Evolutionary conservation across 2,329 filamentous ascomycete genomes (phyloP).

Genomic region (Neopestalotiopsis rosae): DNA sequence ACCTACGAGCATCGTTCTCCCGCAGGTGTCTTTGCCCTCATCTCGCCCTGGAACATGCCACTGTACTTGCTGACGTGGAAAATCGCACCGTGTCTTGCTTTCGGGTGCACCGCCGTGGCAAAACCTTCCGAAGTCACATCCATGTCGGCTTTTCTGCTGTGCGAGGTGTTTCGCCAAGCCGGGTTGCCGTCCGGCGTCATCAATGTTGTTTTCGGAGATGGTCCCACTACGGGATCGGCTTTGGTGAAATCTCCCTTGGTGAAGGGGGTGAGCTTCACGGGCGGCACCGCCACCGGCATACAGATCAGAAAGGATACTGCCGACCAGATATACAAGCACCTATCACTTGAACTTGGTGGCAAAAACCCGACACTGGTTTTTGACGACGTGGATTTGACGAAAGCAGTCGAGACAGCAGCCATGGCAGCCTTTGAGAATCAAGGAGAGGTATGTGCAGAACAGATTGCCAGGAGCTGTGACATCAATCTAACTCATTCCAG

Average conservation of each 20-base stretch:
- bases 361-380: slow-evolving; percentile 60
- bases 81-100: slow-evolving; percentile 40
- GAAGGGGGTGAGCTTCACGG: slow-evolving; percentile 39
- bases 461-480: not conserved
- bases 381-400: slow-evolving; percentile 56
- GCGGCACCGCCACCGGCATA: slow-evolving; percentile 38
- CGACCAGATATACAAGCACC: slow-evolving; percentile 38
- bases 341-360: slow-evolving; percentile 46
- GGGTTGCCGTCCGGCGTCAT: slow-evolving; percentile 35
- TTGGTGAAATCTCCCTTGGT: slow-evolving; percentile 32
- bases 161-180: slow-evolving; percentile 30
- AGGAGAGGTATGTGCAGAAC: slow-evolving; percentile 29
- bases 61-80: slow-evolving; percentile 42
- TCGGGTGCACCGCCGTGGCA: slow-evolving; percentile 40
- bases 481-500: slow-evolving; percentile 13
- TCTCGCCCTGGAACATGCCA: slow-evolving; percentile 43
- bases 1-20: slow-evolving; percentile 41
- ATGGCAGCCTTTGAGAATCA: slow-evolving; percentile 39
- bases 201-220: slow-evolving; percentile 40
- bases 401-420: slow-evolving; percentile 54
- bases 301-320: slow-evolving; percentile 37
- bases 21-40: slow-evolving; percentile 38
- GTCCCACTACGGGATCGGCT: slow-evolving; percentile 35
- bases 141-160: slow-evolving; percentile 37
- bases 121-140: slow-evolving; percentile 41